Evolutionary conservation across 306 rosid genomes (phyloP).

Genomic region (Malus sieversii): DNA sequence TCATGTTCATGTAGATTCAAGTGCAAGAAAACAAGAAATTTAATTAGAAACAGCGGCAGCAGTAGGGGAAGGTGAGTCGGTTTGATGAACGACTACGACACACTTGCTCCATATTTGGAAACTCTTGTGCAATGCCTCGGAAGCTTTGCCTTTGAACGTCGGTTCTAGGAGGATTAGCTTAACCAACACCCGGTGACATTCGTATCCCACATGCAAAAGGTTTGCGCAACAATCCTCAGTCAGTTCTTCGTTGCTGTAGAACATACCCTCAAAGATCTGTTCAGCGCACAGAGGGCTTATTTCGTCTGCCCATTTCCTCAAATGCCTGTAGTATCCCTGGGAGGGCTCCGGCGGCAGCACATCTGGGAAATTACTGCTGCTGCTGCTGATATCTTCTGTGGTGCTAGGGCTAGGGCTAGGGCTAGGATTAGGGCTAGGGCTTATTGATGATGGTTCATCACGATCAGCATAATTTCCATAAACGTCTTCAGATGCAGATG

Average conservation of each 20-base stretch:
- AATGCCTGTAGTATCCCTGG: neutral
- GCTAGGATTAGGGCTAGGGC: no score
- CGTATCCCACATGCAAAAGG: neutral
- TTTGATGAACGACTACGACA: neutral
- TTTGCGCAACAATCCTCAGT: neutral
- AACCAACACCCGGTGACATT: neutral
- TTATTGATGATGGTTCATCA: no score
- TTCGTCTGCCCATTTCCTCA: neutral
- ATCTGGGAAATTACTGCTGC: no score
- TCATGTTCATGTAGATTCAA: neutral
- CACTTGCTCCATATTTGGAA: conserved; percentile 2
- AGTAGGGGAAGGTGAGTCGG: neutral
- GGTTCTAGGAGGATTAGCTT: neutral
- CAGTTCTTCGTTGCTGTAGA: neutral
- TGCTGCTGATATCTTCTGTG: no score
- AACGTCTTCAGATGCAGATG: no score
- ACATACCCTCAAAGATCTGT: neutral
- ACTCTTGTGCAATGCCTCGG: neutral
- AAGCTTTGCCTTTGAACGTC: neutral
- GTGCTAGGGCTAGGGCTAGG: no score
- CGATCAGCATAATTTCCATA: no score
- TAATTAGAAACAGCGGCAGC: neutral
- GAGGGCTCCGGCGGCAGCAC: neutral
- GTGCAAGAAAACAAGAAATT: neutral
- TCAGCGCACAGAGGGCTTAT: neutral